A percentile compares a stretch with the other conserved stretches of the same genome.
Conservation (phyloP, 2,329 filamentous ascomycete species). For the Calonectria ilicicola region DNA sequence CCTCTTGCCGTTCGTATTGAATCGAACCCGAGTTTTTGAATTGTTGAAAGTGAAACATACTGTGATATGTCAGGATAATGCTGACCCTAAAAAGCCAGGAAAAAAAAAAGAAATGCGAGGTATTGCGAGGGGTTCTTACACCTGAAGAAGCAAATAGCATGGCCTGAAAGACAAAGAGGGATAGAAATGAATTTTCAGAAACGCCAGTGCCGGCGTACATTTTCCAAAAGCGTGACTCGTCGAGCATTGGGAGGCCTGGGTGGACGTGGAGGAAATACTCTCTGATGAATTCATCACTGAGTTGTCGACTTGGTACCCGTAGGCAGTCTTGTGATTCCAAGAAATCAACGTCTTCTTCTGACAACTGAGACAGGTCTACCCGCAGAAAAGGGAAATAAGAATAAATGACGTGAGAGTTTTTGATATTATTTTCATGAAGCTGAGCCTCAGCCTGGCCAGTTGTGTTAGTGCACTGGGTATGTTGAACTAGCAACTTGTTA, state of each 20-base stretch:
- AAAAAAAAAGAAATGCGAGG: too few species aligned
- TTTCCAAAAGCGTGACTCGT: conserved; percentile 23
- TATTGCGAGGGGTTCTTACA: neutral
- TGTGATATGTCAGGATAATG: neutral
- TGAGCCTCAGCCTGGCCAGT: neutral
- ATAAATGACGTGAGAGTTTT: conserved; percentile 24
- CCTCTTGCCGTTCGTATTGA: conserved; percentile 11
- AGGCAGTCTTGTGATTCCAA: conserved; percentile 28
- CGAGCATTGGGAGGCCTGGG: conserved; percentile 19
- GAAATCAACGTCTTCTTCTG: conserved; percentile 20
- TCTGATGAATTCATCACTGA: conserved; percentile 20
- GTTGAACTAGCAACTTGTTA: neutral
- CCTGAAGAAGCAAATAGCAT: conserved; percentile 29
- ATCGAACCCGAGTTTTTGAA: conserved; percentile 20
- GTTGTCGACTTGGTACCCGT: conserved; percentile 13
- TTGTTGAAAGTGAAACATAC: conserved; percentile 14
- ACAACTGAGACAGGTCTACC: conserved; percentile 13
- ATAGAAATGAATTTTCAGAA: neutral
- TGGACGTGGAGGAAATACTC: conserved; percentile 29
- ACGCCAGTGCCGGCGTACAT: conserved; percentile 8
- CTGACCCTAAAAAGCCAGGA: neutral
- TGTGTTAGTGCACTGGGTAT: neutral
- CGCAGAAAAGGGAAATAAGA: conserved; percentile 20
- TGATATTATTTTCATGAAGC: too few species aligned
- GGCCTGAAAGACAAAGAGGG: conserved; percentile 25